Base-by-base conservation (phyloP, 768 basidiomycete species). In the Amanita rubescens region DNA sequence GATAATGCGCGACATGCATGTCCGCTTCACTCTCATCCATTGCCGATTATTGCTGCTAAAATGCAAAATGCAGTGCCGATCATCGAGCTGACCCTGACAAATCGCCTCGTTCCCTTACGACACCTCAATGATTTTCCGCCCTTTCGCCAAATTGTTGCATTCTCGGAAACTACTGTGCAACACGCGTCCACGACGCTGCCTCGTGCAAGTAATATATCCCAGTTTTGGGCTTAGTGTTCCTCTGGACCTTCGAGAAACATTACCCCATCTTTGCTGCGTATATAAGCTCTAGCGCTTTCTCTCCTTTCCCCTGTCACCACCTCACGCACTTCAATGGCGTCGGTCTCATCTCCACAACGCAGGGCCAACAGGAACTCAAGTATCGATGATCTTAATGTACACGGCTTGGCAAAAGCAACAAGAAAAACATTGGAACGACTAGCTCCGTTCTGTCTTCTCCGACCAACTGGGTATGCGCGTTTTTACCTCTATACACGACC, bases 361-460 rank as follows among this genome's bases (percentile, higher is more conserved):
- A 37, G n/a, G n/a, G 37, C 17, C 17, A 52, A 46, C 25, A 47
- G 54, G 15, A 57, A 55, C 25, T 35, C 51, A 5, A 46, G 32
- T 17, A 30, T 53, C 24, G 43, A 53, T 9, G 58, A 55, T 27
- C 55, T 70, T 6, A 63, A 71, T 55, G 54, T 69, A 8, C 39
- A 59, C 14, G 52, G 58, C 10, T 60, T 67, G 11, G 71, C 68
- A 3, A 64, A 61, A 39, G 61, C 60, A 9, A 71, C 69, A 1
- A 58, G 66, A 27, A 73, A 71, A 57, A 67, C 69, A 3, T 60
- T 71, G n/a, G 69, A 73, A 47, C 66, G 71, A 8, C 62, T 73
- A 15, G 68, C 66, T 3, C 70, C 70, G 10, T 73, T 70, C 52
- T 65, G 63, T 15, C 62, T 71, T 39, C 63, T 62, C 57, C 60